Percentiles rank a stretch among this genome's conserved stretches.
These are phyloP conservation scores for Posidonia australis DNA, from an alignment of 106 monocot species.

Conservation along the genomic window DNA sequence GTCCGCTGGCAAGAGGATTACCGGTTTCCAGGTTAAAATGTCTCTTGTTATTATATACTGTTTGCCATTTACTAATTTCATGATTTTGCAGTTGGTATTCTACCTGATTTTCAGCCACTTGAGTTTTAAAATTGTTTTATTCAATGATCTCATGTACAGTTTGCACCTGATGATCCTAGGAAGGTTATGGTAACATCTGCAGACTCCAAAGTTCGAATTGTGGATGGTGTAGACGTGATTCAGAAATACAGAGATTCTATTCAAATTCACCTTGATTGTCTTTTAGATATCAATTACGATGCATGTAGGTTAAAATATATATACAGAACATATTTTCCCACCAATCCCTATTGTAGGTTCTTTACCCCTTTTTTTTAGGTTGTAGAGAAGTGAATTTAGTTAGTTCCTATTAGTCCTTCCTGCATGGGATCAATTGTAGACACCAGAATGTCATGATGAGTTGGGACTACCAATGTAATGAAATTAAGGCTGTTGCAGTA, in stretches of 20 bases:
- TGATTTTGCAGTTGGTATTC: not conserved
- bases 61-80: not conserved
- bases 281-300: too few species aligned
- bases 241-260: conserved; percentile 78
- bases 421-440: too few species aligned
- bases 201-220: conserved; percentile 59
- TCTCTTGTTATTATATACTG: not conserved
- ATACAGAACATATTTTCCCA: too few species aligned
- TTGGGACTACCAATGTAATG: too few species aligned
- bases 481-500: too few species aligned
- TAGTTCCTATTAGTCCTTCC: too few species aligned
- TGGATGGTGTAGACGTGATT: conserved; percentile 37
- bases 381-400: too few species aligned
- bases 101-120: not conserved
- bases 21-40: conserved; percentile 68
- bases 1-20: conserved; percentile 47
- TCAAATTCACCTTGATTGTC: too few species aligned
- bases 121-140: not conserved
- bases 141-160: conserved; percentile 25
- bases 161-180: conserved; percentile 35
- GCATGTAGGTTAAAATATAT: too few species aligned
- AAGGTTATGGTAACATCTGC: conserved; percentile 59
- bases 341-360: too few species aligned
- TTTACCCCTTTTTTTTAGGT: too few species aligned
- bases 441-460: too few species aligned